Evolutionary conservation across 805 yeast genomes (phyloP), one percentile per base, ranked within the genome.

Genomic region (Wickerhamiella cacticola): DNA sequence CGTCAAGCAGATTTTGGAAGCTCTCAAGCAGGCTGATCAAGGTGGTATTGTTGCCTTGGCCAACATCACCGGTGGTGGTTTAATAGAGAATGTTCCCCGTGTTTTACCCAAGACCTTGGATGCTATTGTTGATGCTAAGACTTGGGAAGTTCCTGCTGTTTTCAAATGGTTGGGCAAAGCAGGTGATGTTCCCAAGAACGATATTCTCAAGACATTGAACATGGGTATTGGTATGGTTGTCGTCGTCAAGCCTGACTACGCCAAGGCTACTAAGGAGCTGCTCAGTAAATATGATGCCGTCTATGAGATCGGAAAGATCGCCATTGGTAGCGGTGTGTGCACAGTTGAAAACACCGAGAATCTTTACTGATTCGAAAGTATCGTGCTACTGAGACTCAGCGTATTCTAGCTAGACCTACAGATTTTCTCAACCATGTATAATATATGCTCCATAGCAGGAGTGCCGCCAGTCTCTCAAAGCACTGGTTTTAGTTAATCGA

Each of bases 61-160:
- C 2, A 95, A 92, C 61, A 92, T 92, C 60, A 92, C 99, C 21
- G 99, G 99, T 52, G 99, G 99, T 64, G 99, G 99, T 46, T 72
- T 92, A 47, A 80, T 92, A 24, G 99, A 92, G 66, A 92, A 92
- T 66, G 79, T 89, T 50, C 99, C 99, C 48, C 78, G 99, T 63
- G 92, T 95, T 16, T 71, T 92, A 52, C 98, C 98, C 50, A 67
- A 75, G 50, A 66, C 77, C 56, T 69, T 92, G 52, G 79, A 80
- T 58, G 98, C 96, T 12, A 71, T 70, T 55, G 76, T 92, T 45
- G 95, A 89, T 63, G 79, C 82, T 62, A 68, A 67, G 48, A 68
- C 75, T 8, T 89, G 97, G 95, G 75, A 77, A 54, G 79, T 92
- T 28, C 94, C 95, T 33, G 80, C 73, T 29, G 86, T 92, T 33